Conservation (phyloP, 345 rosid genomes). For the Erysimum cheiranthoides region DNA sequence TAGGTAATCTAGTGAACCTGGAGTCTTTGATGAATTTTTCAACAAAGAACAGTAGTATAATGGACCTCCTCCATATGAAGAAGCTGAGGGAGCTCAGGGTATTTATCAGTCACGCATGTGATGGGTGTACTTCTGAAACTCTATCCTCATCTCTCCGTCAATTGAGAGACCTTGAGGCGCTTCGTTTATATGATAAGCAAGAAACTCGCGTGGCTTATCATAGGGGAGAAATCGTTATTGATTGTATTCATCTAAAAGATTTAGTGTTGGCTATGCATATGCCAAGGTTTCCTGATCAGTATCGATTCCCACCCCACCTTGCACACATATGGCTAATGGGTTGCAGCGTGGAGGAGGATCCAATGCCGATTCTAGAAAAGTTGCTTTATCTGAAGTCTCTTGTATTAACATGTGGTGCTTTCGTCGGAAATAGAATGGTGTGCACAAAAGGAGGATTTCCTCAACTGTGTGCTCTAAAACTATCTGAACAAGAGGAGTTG, state of each 20-base stretch:
- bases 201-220: conserved; percentile 12
- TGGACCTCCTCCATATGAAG: conserved; percentile 27
- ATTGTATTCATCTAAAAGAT: conserved; percentile 31
- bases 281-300: conserved; percentile 45
- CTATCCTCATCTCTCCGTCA: conserved; percentile 26
- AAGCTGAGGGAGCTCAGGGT: conserved; percentile 14
- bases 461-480: conserved; percentile 11
- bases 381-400: conserved; percentile 41
- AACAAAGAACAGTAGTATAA: background rate
- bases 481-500: background rate
- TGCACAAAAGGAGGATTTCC: conserved; percentile 38
- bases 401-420: conserved; percentile 28
- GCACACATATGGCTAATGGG: conserved; percentile 33
- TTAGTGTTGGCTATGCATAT: conserved; percentile 30
- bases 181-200: background rate
- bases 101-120: background rate
- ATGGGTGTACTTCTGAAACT: background rate
- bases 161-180: background rate
- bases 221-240: background rate
- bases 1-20: conserved; percentile 30
- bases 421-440: conserved; percentile 41
- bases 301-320: conserved; percentile 44
- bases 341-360: conserved; percentile 50
- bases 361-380: conserved; percentile 52
- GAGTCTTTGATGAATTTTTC: conserved; percentile 13